Conservation (phyloP, 2,329 filamentous ascomycete species). For the Fusarium globosum region DNA sequence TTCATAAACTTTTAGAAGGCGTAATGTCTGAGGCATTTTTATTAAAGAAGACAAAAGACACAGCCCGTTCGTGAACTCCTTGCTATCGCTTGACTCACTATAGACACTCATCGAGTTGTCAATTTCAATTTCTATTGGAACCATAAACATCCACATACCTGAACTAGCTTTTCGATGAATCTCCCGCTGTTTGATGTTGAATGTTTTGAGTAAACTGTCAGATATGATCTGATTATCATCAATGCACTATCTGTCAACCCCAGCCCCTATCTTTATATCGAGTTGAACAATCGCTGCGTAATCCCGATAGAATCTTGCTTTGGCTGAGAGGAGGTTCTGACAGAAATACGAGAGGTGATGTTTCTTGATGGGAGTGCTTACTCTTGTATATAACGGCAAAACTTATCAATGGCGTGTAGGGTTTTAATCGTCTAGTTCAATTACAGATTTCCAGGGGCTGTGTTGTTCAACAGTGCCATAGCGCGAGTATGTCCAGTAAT, state of each 20-base stretch:
- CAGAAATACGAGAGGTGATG: background rate
- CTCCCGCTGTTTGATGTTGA: background rate
- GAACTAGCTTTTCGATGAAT: background rate
- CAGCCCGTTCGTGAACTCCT: background rate
- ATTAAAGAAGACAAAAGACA: background rate
- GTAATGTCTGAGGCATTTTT: no score
- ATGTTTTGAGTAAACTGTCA: background rate
- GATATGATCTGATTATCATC: background rate
- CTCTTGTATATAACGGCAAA: no score
- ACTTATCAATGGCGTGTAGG: background rate
- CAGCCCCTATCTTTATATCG: background rate
- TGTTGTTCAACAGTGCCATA: no score
- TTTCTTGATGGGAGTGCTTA: background rate
- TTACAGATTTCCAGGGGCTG: background rate
- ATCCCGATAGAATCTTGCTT: conserved; percentile 5
- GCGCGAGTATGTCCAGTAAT: no score
- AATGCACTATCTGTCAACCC: background rate
- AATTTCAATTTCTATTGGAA: background rate
- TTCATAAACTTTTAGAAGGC: background rate
- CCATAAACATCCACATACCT: background rate
- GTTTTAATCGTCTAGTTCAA: background rate
- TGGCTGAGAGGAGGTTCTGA: background rate
- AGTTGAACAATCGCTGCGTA: conserved; percentile 12
- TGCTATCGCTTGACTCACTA: background rate
- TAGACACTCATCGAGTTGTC: background rate